Percentiles rank a stretch among this genome's conserved stretches.
phyloP scores from a whole-genome alignment of 768 basidiomycete species.

The Pholiota microspora region DNA sequence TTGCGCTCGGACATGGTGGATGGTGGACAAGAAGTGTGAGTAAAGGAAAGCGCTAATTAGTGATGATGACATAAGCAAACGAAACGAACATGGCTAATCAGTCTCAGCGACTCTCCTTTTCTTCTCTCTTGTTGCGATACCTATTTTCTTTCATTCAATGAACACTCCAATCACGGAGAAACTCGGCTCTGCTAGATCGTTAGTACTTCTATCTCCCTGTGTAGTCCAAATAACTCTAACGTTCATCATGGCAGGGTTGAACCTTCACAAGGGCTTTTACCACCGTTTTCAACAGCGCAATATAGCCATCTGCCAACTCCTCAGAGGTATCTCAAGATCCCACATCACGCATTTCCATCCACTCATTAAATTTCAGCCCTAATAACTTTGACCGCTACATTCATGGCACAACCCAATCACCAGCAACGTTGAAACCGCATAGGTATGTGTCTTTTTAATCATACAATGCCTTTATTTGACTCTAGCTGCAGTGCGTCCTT shows the following conservation, averaged over 20 bases:
- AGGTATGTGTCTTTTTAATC: conserved; percentile 7
- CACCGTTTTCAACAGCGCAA: conserved; percentile 21
- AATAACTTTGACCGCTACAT: conserved; percentile 22
- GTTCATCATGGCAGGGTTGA: conserved; percentile 13
- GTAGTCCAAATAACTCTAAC: background rate
- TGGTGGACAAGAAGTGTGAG: conserved; percentile 3
- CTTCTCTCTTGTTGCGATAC: conserved; percentile 1
- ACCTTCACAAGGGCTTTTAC: conserved; percentile 20
- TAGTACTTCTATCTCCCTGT: background rate
- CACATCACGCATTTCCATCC: background rate
- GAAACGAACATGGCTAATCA: conserved; percentile 20
- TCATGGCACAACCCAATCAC: conserved; percentile 18
- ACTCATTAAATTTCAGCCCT: conserved; percentile 14
- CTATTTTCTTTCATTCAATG: background rate
- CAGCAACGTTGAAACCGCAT: conserved; percentile 22
- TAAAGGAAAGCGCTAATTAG: conserved; percentile 15
- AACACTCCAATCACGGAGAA: background rate
- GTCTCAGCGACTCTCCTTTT: conserved; percentile 5
- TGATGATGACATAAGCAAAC: conserved; percentile 21
- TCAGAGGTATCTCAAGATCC: conserved; percentile 19
- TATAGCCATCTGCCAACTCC: conserved; percentile 26
- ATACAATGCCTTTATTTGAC: background rate
- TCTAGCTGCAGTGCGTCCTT: background rate
- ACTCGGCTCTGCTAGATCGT: background rate
- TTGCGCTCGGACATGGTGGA: conserved; percentile 80